phyloP scores from a whole-genome alignment of 2,329 filamentous ascomycete genomes.

The Coleophoma cylindrospora region DNA sequence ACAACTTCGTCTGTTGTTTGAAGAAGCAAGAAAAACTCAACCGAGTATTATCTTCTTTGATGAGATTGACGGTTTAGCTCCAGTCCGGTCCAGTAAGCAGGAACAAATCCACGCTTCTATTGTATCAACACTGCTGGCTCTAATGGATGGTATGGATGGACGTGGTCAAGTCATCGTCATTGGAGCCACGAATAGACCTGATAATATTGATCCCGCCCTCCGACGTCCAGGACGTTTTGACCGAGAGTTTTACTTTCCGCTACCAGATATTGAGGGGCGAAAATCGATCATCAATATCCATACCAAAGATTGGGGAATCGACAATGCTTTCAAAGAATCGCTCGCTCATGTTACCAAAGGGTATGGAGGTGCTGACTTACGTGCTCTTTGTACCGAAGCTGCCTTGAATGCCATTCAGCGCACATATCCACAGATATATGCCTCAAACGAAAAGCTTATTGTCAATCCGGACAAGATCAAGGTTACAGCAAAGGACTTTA shows the following conservation, averaged over 20 bases:
- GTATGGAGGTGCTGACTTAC: conserved; percentile 91
- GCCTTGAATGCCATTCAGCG: conserved; percentile 93
- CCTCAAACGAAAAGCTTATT: conserved; percentile 80
- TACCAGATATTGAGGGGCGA: conserved; percentile 76
- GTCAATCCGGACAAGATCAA: conserved; percentile 82
- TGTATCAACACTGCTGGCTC: conserved; percentile 83
- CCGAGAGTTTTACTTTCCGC: conserved; percentile 94
- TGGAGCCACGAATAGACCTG: conserved; percentile 94
- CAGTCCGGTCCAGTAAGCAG: conserved; percentile 94
- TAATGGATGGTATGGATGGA: conserved; percentile 99
- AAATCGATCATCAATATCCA: conserved; percentile 91
- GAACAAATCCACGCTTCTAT: conserved; percentile 99
- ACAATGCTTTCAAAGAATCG: conserved; percentile 72
- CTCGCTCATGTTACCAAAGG: conserved; percentile 89
- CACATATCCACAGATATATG: conserved; percentile 94
- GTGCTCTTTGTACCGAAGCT: conserved; percentile 92
- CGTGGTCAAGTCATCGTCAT: conserved; percentile 97
- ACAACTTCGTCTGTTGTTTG: conserved; percentile 87
- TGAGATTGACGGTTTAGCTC: conserved; percentile 94
- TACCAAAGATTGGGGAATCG: conserved; percentile 87
- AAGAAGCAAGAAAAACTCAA: conserved; percentile 91
- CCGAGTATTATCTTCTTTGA: conserved; percentile 99
- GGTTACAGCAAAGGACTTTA: conserved; percentile 90
- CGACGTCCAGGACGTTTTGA: conserved; percentile 93
- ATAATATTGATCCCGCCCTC: conserved; percentile 94